phyloP scores from a whole-genome alignment of 805 yeast species.

The Yamadazyma sp. region DNA sequence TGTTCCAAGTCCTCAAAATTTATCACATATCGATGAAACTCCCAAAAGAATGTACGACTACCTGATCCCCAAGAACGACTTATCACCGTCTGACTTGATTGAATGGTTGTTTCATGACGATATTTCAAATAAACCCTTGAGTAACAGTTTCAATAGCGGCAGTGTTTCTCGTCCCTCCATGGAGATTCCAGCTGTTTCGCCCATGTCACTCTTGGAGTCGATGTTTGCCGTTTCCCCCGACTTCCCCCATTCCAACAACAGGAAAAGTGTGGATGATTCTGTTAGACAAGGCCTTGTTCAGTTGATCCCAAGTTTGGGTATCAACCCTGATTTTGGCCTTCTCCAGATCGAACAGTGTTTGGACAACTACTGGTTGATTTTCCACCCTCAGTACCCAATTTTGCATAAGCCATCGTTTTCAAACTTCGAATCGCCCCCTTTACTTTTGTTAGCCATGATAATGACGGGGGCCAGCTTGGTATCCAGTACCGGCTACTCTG shows the following conservation, averaged over 20 bases:
- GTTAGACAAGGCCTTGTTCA: conserved; percentile 14
- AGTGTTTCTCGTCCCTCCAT: conserved; percentile 3
- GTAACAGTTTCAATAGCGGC: neutral
- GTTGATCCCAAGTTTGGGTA: conserved; percentile 18
- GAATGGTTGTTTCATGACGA: conserved; percentile 32
- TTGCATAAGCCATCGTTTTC: conserved; percentile 60
- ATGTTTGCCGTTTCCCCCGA: conserved; percentile 22
- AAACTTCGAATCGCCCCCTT: conserved; percentile 45
- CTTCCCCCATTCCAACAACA: conserved; percentile 19
- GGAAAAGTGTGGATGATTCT: conserved; percentile 17
- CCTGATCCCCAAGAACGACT: conserved; percentile 4
- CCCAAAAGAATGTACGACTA: neutral
- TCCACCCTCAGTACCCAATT: conserved; percentile 58
- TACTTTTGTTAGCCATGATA: conserved; percentile 54
- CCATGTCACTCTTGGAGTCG: conserved; percentile 18
- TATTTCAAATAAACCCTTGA: conserved; percentile 2
- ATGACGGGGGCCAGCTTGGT: conserved; percentile 51
- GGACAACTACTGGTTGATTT: conserved; percentile 52
- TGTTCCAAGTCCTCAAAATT: too few relatives aligned
- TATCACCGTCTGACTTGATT: conserved; percentile 30
- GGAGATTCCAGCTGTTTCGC: conserved; percentile 19
- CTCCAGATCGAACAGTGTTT: conserved; percentile 21
- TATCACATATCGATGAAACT: too few relatives aligned
- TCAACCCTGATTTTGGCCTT: conserved; percentile 18
- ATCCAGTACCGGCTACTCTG: conserved; percentile 25